Conservation (phyloP, 768 basidiomycete genomes). For the Lepiota venenata region DNA sequence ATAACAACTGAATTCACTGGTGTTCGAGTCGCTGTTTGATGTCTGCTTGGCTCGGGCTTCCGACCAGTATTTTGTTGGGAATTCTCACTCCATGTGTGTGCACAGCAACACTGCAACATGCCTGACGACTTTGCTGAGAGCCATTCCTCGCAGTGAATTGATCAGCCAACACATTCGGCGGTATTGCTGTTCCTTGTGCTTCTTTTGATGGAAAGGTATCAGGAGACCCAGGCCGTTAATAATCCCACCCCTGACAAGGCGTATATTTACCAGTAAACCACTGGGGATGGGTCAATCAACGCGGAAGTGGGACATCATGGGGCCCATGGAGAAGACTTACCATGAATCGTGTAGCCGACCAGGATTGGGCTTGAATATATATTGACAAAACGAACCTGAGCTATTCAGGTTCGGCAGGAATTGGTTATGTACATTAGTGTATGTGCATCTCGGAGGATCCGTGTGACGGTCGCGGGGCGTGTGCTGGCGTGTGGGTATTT, state of each 20-base stretch:
- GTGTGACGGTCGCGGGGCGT: neutral
- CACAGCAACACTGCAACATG: neutral
- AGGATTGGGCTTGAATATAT: neutral
- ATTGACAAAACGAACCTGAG: neutral
- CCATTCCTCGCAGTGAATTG: neutral
- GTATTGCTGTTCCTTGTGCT: slow-evolving; percentile 4
- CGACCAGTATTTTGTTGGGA: neutral
- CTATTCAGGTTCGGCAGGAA: neutral
- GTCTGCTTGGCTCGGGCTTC: neutral
- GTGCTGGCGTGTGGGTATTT: neutral
- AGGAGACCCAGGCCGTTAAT: neutral
- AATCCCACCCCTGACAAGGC: slow-evolving; percentile 4
- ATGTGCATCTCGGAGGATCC: neutral
- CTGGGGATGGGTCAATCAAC: neutral
- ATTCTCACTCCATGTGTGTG: slow-evolving; percentile 1
- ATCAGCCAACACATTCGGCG: slow-evolving; percentile 5
- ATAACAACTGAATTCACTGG: neutral
- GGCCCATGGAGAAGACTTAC: neutral
- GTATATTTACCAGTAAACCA: slow-evolving; percentile 1
- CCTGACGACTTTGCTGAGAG: no score
- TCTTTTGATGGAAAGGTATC: slow-evolving; percentile 1
- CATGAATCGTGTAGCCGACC: neutral
- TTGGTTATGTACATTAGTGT: neutral
- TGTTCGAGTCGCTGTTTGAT: neutral
- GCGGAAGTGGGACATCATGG: neutral